Conservation (phyloP, 371 early-diverging fungal species). For the Mucor velutinosus region DNA sequence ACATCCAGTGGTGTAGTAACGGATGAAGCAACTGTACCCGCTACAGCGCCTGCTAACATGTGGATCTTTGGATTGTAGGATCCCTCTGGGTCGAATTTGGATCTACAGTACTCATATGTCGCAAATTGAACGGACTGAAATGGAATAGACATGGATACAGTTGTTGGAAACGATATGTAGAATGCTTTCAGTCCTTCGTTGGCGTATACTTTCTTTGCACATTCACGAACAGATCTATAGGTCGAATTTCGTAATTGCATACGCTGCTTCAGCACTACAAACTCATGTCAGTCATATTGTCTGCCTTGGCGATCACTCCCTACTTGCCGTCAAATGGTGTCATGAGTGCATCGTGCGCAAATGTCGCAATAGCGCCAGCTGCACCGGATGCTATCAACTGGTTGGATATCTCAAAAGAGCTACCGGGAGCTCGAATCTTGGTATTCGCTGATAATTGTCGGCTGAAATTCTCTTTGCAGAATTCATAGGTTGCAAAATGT, state of each 20-base stretch:
- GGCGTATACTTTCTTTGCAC: constrained; percentile 67
- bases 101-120: constrained; percentile 82
- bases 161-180: constrained; percentile 94
- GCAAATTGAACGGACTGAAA: constrained; percentile 94
- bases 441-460: not conserved
- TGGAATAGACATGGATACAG: constrained; percentile 91
- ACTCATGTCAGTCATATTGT: not conserved
- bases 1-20: constrained; percentile 94
- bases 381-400: constrained; percentile 69
- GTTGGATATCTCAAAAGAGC: constrained; percentile 42
- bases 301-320: not conserved
- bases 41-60: constrained; percentile 83
- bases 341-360: constrained; percentile 88
- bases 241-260: constrained; percentile 85
- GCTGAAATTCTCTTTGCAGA: constrained; percentile 75
- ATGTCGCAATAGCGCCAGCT: constrained; percentile 91
- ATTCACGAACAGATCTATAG: constrained; percentile 70
- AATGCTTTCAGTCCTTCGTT: constrained; percentile 87
- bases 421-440: constrained; percentile 26
- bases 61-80: constrained; percentile 85
- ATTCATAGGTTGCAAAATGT: constrained; percentile 93
- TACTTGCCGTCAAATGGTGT: constrained; percentile 90
- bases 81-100: constrained; percentile 69
- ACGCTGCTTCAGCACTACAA: constrained; percentile 91
- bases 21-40: constrained; percentile 89